Percentiles rank a stretch among this genome's conserved stretches.
These are phyloP conservation scores for Hymenoscyphus fraxineus DNA, from an alignment of 2,329 filamentous ascomycete genomes.

Conservation along the genomic window DNA sequence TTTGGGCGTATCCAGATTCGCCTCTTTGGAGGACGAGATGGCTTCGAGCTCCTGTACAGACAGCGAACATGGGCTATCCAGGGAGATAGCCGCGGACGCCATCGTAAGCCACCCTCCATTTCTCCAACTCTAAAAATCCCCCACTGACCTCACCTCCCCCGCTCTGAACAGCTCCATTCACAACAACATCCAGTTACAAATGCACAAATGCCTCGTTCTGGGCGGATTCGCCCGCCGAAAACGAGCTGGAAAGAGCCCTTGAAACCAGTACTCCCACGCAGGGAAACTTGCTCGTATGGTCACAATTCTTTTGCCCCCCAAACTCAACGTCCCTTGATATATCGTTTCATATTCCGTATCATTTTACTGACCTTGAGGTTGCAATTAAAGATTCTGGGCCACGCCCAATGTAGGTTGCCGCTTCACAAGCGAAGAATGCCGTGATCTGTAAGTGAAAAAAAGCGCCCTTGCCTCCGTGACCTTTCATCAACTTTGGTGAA, in stretches of 20 bases:
- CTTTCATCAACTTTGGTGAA: too few species aligned
- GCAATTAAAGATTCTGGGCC: slow-evolving; percentile 17
- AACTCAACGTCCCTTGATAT: not conserved
- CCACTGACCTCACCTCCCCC: not conserved
- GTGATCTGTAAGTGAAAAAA: slow-evolving; percentile 22
- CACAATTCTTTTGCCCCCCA: not conserved
- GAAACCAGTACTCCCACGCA: slow-evolving; percentile 12
- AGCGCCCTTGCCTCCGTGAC: too few species aligned
- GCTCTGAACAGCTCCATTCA: not conserved
- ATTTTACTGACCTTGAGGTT: not conserved
- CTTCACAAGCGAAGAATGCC: slow-evolving; percentile 29
- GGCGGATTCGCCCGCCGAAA: not conserved
- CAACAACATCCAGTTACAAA: not conserved
- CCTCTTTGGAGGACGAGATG: slow-evolving; percentile 14
- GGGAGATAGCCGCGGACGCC: slow-evolving; percentile 20
- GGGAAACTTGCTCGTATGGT: not conserved
- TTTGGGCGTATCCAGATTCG: slow-evolving; percentile 19
- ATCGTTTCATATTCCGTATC: not conserved
- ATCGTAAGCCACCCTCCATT: slow-evolving; percentile 16
- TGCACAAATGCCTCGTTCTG: not conserved
- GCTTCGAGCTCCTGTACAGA: not conserved
- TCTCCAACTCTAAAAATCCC: not conserved
- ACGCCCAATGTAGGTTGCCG: slow-evolving; percentile 22
- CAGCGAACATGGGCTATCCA: slow-evolving; percentile 10
- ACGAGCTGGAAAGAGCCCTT: slow-evolving; percentile 13